Conservation (phyloP, 345 rosid genomes). For the Moringa oleifera region DNA sequence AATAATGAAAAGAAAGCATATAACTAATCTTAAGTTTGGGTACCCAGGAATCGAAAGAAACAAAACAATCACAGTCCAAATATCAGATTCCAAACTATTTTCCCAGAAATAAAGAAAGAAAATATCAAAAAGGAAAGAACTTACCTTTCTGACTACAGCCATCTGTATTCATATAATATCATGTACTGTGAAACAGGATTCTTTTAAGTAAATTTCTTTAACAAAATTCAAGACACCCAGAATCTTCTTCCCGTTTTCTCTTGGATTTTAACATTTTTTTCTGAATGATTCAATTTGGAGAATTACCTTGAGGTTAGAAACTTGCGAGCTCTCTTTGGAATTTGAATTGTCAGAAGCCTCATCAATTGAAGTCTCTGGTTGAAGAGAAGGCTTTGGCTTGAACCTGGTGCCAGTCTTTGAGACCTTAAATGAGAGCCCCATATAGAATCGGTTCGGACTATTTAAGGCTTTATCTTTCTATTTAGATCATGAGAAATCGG, state of each 20-base stretch:
- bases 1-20: too few species aligned
- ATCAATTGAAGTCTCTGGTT: conserved; percentile 25
- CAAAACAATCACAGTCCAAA: not conserved
- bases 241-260: not conserved
- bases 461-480: not conserved
- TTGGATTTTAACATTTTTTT: not conserved
- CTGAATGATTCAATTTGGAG: not conserved
- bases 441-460: conserved; percentile 10
- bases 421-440: conserved; percentile 77
- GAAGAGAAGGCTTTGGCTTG: conserved; percentile 41
- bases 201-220: not conserved
- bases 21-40: too few species aligned
- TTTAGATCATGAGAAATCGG: conserved; percentile 2
- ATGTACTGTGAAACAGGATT: not conserved
- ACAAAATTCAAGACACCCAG: not conserved
- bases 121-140: not conserved
- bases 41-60: too few species aligned
- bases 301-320: conserved; percentile 42
- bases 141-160: not conserved
- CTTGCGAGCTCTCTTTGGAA: conserved; percentile 26
- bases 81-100: not conserved
- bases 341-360: conserved; percentile 34
- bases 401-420: conserved; percentile 60
- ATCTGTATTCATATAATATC: too few species aligned
- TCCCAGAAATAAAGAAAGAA: not conserved